phyloP scores from a whole-genome alignment of 1,139 yeast species.

The Sugiyamaella novakii region DNA sequence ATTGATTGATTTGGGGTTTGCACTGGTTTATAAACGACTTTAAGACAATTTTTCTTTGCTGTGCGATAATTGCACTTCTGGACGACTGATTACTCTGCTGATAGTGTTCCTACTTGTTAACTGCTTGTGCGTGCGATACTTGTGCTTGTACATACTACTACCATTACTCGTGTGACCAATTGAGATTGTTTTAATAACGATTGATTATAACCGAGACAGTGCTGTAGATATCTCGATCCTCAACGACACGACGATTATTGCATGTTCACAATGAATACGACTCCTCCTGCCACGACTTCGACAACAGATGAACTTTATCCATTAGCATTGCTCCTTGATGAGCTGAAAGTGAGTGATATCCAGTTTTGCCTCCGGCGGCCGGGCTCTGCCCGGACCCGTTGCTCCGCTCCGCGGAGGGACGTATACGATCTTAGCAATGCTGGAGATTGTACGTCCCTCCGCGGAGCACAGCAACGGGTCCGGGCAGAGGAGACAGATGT shows the following conservation, averaged over 20 bases:
- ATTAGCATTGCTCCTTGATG: slow-evolving; percentile 94
- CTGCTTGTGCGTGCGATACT: background rate
- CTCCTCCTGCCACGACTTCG: background rate
- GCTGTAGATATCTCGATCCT: too few relatives aligned
- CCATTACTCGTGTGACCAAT: too few relatives aligned
- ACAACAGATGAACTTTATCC: slow-evolving; percentile 74
- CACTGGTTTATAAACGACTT: background rate
- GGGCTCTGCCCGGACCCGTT: too few relatives aligned
- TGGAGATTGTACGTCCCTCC: background rate
- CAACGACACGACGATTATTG: background rate
- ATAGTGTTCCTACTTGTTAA: background rate
- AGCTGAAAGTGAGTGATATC: slow-evolving; percentile 56
- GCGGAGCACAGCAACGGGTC: background rate
- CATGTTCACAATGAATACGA: slow-evolving; percentile 10
- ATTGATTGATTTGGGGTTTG: background rate
- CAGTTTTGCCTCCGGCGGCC: too few relatives aligned
- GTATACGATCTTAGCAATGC: too few relatives aligned
- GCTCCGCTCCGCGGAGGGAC: too few relatives aligned
- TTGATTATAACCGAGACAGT: too few relatives aligned
- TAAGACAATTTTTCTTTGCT: background rate
- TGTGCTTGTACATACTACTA: too few relatives aligned
- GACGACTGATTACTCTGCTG: background rate
- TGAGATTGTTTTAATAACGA: too few relatives aligned
- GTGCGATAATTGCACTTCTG: slow-evolving; percentile 1
- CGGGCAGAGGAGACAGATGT: background rate